Evolutionary conservation across 495 filamentous ascomycete genomes (phyloP).

Genomic region (Xylaria acuta): DNA sequence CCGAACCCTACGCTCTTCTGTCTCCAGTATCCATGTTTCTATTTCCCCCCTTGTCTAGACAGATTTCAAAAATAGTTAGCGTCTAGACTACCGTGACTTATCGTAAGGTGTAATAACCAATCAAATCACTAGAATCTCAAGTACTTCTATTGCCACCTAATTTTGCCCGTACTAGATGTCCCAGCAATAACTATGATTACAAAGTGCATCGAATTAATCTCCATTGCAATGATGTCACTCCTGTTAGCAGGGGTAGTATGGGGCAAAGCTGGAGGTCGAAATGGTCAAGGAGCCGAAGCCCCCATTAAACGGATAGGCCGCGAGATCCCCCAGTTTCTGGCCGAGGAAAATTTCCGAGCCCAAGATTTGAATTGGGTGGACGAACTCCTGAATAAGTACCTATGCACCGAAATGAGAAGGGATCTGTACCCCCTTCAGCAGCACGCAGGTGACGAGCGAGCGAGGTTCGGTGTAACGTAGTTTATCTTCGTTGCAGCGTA

Average conservation of each 20-base stretch:
- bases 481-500: neutral
- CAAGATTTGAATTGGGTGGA: slow-evolving; percentile 13
- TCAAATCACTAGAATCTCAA: no score
- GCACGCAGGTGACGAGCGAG: neutral
- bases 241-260: no score
- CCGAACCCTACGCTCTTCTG: slow-evolving; percentile 6
- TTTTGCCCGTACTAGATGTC: no score
- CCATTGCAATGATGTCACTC: no score
- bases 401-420: slow-evolving; percentile 10
- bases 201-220: no score
- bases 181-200: no score
- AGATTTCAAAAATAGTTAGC: slow-evolving; percentile 4
- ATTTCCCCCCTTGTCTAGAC: neutral
- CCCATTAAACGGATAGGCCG: no score
- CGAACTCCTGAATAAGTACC: slow-evolving; percentile 11
- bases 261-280: no score
- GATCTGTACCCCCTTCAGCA: neutral
- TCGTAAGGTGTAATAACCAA: no score
- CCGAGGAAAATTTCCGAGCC: slow-evolving; percentile 7
- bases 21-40: neutral
- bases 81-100: no score
- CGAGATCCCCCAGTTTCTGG: slow-evolving; percentile 9
- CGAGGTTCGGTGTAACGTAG: slow-evolving; percentile 7
- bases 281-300: no score
- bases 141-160: no score